A percentile compares a stretch with the other conserved stretches of the same genome.
Conservation (phyloP, 768 basidiomycete genomes). For the Boletus pseudopeckii region DNA sequence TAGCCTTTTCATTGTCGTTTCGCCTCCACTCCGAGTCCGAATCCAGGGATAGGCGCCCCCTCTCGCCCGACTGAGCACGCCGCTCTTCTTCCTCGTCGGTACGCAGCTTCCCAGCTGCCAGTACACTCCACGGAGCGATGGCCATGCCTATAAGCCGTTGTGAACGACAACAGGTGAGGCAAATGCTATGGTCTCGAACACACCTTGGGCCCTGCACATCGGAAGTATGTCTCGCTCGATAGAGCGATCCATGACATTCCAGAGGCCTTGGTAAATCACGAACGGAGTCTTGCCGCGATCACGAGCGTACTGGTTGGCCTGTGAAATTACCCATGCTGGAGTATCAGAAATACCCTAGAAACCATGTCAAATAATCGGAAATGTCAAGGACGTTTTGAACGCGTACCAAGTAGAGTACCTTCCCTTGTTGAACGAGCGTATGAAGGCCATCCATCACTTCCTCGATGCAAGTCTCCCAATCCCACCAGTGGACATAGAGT, state of each 20-base stretch:
- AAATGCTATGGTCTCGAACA: slow-evolving; percentile 2
- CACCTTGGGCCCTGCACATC: slow-evolving; percentile 31
- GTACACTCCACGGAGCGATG: slow-evolving; percentile 38
- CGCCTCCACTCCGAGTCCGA: slow-evolving; percentile 33
- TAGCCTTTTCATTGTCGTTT: slow-evolving; percentile 32
- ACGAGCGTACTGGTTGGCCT: slow-evolving; percentile 49
- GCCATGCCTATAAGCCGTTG: slow-evolving; percentile 12
- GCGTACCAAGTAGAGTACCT: slow-evolving; percentile 40
- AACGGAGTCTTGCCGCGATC: slow-evolving; percentile 49
- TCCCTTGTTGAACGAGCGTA: slow-evolving; percentile 40
- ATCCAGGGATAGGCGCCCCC: slow-evolving; percentile 32
- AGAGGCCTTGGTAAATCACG: slow-evolving; percentile 49
- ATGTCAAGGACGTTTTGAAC: neutral
- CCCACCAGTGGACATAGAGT: slow-evolving; percentile 55
- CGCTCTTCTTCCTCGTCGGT: slow-evolving; percentile 31
- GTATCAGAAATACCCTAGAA: slow-evolving; percentile 40
- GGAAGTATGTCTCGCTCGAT: slow-evolving; percentile 55
- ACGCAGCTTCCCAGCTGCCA: slow-evolving; percentile 31
- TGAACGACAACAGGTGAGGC: neutral
- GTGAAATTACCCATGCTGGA: slow-evolving; percentile 49
- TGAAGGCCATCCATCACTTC: slow-evolving; percentile 48
- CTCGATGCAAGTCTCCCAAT: slow-evolving; percentile 41
- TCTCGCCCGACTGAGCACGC: slow-evolving; percentile 31
- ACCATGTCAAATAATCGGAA: neutral
- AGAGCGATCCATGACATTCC: slow-evolving; percentile 43